Evolutionary conservation across 805 yeast species (phyloP), one percentile per base, ranked within the genome.

Genomic region (Candida railenensis): DNA sequence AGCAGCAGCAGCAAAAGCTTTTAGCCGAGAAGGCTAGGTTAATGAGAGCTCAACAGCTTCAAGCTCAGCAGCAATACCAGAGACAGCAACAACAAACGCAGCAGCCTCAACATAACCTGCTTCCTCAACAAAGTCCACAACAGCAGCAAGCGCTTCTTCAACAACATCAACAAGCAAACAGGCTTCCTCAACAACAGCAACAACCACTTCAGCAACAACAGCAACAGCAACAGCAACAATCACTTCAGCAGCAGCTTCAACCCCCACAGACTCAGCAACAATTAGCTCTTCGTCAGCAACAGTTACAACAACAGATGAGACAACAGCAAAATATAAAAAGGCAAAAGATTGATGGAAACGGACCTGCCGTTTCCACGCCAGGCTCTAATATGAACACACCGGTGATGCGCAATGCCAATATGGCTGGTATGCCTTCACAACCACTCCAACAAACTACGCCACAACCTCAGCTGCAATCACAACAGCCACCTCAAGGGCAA

Each of bases 21-120:
- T 15, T 40, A 16, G 43, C 43, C 14, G 52, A 46, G 21, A 56
- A 50, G 41, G 48, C 46, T 19, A 56, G 49, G 49, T 45, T 43
- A 15, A 34, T 48, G 14, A 45, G 51, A 37, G 50, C 54, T 22
- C 55, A 50, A 51, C 57, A 55, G 48, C 50, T 20, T 39, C 61
- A 36, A 50, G 62, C 34, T 45, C 62, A 34, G 4, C 67, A 59
- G 39, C 51, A 45, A 30, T 55, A 43, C 33, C 61, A 42, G 38
- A 52, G 47, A 32, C 49, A 25, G 12, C 54, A 44, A 21, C 41
- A 22, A 37, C 52, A 44, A 34, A 46, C 21, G 34, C 52, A 45
- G 5, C 44, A 45, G 16, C 47, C 42, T 22, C 56, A 50, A 33
- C 57, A 53, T 37, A 54, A 52, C 43, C 59, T 54, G 34, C 54